These are phyloP conservation scores for Cunninghamia lanceolata DNA, from an alignment of 75 land plant genomes.

Conservation along the genomic window DNA sequence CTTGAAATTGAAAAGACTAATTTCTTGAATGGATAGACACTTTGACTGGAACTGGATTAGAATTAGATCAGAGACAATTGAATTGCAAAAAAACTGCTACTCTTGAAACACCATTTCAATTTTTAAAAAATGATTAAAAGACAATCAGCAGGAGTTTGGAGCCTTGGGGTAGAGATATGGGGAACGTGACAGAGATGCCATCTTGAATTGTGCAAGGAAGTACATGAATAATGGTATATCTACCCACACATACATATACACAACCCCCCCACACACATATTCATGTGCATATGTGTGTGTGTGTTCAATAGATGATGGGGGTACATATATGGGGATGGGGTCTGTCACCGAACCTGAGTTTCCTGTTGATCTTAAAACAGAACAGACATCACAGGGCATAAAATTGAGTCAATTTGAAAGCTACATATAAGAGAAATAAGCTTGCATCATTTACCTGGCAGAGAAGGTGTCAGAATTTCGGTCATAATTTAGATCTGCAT, in stretches of 20 bases:
- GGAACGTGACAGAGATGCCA: no score
- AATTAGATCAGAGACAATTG: not conserved
- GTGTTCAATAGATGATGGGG: not conserved
- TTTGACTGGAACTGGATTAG: no score
- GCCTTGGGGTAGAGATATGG: not conserved
- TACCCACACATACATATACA: no score
- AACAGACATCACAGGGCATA: not conserved
- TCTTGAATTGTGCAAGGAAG: no score
- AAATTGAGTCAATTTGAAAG: not conserved
- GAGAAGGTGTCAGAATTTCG: slow-evolving; percentile 28
- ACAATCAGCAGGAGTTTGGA: not conserved
- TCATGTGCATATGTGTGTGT: no score
- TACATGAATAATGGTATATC: no score
- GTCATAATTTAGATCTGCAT: slow-evolving; percentile 40
- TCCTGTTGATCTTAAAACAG: not conserved
- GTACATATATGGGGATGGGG: not conserved
- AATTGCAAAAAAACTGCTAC: not conserved
- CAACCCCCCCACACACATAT: no score
- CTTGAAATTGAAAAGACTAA: not conserved
- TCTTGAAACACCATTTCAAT: not conserved
- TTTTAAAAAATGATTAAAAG: not conserved
- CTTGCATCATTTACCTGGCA: slow-evolving; percentile 20
- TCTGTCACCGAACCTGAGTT: not conserved
- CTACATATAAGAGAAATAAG: not conserved
- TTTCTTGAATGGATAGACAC: not conserved